Evolutionary conservation across 1,284 basidiomycete species (phyloP).

Genomic region (Heterobasidion parviporum): DNA sequence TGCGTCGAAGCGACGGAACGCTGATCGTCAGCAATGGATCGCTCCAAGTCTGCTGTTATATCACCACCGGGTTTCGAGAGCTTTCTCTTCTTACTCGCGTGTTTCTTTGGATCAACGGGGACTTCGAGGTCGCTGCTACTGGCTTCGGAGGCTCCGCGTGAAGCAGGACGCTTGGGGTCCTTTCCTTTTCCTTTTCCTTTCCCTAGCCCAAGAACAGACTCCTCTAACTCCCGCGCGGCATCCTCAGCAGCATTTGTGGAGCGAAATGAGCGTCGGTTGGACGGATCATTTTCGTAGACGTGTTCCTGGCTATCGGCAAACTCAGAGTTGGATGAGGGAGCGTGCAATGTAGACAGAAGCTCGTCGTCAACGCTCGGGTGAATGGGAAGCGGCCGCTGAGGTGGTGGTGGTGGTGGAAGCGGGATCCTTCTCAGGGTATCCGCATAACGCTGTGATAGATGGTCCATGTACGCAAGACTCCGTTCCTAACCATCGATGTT

Average conservation of each 20-base stretch:
- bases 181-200: conserved; percentile 25
- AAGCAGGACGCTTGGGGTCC: conserved; percentile 32
- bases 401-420: conserved; percentile 41
- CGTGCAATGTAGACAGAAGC: conserved; percentile 23
- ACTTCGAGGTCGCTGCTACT: conserved; percentile 41
- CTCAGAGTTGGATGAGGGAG: conserved; percentile 7
- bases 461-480: conserved; percentile 50
- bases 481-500: conserved; percentile 42
- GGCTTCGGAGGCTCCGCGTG: conserved; percentile 40
- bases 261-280: conserved; percentile 2
- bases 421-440: conserved; percentile 58
- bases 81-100: conserved; percentile 44
- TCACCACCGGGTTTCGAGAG: conserved; percentile 27
- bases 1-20: conserved; percentile 12
- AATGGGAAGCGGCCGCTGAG: conserved; percentile 26
- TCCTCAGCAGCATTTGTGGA: conserved; percentile 26
- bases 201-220: conserved; percentile 25
- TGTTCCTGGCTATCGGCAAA: neutral
- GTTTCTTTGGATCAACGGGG: conserved; percentile 24
- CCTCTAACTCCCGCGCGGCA: conserved; percentile 33
- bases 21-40: conserved; percentile 24
- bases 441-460: conserved; percentile 58
- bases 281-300: neutral
- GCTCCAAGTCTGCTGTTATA: conserved; percentile 34
- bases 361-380: conserved; percentile 31